Evolutionary conservation across 371 early-diverging fungal genomes (phyloP).

Genomic region (Quaeritorhiza haematococci): DNA sequence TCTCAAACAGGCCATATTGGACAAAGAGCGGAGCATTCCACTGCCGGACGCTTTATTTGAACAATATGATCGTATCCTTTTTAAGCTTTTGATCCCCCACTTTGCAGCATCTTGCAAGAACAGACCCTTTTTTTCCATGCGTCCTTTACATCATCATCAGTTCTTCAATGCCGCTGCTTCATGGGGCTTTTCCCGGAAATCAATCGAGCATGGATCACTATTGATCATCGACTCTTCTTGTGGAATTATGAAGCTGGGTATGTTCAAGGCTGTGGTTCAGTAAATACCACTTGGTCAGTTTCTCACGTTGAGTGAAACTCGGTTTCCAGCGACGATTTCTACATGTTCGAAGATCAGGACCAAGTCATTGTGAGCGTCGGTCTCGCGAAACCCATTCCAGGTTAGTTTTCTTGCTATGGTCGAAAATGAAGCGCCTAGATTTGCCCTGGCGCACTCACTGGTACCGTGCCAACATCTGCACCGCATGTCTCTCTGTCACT

Average conservation of each 20-base stretch:
- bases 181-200: constrained; percentile 88
- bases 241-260: constrained; percentile 69
- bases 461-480: not conserved
- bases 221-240: constrained; percentile 77
- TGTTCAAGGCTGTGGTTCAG: constrained; percentile 44
- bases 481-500: too few species aligned
- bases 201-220: constrained; percentile 80
- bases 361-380: constrained; percentile 80
- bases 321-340: constrained; percentile 49
- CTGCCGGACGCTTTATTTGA: too few species aligned
- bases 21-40: too few species aligned
- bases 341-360: constrained; percentile 72
- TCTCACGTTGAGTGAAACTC: not conserved
- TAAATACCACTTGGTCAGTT: not conserved
- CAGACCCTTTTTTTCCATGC: too few species aligned
- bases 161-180: too few species aligned
- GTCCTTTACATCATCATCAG: too few species aligned
- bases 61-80: too few species aligned
- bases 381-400: constrained; percentile 66
- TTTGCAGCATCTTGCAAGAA: too few species aligned
- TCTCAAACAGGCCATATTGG: too few species aligned
- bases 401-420: constrained; percentile 19
- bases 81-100: too few species aligned
- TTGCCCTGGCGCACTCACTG: not conserved
- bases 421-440: not conserved